Conservation (phyloP, 2,329 filamentous ascomycete species). For the Cladosporium colombiae region DNA sequence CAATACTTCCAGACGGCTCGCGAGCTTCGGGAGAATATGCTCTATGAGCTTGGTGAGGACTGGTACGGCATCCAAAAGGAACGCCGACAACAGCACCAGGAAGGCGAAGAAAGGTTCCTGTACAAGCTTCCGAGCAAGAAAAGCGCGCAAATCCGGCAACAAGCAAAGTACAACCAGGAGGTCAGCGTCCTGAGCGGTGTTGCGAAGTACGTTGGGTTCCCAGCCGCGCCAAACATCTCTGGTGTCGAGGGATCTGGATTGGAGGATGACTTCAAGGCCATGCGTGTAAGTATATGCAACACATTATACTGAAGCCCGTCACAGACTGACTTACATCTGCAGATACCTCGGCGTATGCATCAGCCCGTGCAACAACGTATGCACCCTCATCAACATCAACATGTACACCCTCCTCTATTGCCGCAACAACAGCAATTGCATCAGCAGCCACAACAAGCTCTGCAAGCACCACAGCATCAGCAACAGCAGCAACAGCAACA, state of each 20-base stretch:
- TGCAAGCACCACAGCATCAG: background rate
- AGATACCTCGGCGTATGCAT: constrained; percentile 32
- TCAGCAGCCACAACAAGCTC: background rate
- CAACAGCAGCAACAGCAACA: constrained; percentile 2
- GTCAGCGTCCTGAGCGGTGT: constrained; percentile 88
- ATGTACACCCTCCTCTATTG: constrained; percentile 16
- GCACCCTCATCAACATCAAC: constrained; percentile 21
- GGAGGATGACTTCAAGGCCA: constrained; percentile 84
- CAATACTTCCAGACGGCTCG: constrained; percentile 88
- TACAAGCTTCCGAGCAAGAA: constrained; percentile 77
- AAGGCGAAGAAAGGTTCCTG: constrained; percentile 77
- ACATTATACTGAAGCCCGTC: background rate
- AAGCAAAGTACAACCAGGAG: constrained; percentile 90
- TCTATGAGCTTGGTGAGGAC: constrained; percentile 80
- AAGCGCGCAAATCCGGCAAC: constrained; percentile 77
- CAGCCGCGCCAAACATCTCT: constrained; percentile 82
- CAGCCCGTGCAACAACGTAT: constrained; percentile 19
- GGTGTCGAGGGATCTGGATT: constrained; percentile 72
- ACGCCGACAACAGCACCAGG: constrained; percentile 71
- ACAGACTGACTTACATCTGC: constrained; percentile 1
- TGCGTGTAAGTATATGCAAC: constrained; percentile 66
- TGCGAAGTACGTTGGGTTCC: constrained; percentile 94
- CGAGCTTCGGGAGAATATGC: constrained; percentile 75
- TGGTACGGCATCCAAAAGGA: constrained; percentile 94
- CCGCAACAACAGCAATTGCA: constrained; percentile 26